phyloP scores from a whole-genome alignment of 1,284 basidiomycete species.

The Cutaneotrichosporon mucoides region DNA sequence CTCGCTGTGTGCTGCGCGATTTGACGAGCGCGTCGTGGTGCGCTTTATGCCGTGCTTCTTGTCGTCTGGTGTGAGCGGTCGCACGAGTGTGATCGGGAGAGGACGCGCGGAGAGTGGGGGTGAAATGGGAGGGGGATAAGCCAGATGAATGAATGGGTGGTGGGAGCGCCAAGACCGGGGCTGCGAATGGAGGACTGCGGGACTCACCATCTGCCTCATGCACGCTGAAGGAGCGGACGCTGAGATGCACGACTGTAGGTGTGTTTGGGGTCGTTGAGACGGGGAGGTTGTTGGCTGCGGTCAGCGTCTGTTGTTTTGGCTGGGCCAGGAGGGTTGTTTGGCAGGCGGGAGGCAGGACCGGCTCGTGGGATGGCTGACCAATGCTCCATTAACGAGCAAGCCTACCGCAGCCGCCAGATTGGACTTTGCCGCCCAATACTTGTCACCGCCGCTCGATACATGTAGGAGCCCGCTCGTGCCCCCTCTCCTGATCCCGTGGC shows the following conservation, averaged over 20 bases:
- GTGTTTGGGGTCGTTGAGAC: slow-evolving; percentile 39
- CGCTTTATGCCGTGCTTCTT: slow-evolving; percentile 15
- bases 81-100: neutral
- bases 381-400: too few species aligned
- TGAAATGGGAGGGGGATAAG: neutral
- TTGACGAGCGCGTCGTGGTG: slow-evolving; percentile 12
- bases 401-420: too few species aligned
- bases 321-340: neutral
- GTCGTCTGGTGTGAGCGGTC: slow-evolving; percentile 7
- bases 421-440: too few species aligned
- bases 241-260: slow-evolving; percentile 73
- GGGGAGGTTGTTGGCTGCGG: slow-evolving; percentile 40
- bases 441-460: too few species aligned
- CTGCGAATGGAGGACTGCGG: too few species aligned
- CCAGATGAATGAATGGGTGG: too few species aligned
- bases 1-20: slow-evolving; percentile 12
- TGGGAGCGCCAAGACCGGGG: too few species aligned
- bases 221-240: slow-evolving; percentile 60
- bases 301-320: neutral
- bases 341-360: too few species aligned
- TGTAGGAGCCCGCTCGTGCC: too few species aligned
- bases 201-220: slow-evolving; percentile 37
- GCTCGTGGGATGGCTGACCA: too few species aligned
- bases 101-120: neutral
- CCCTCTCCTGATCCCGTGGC: too few species aligned